phyloP scores from a whole-genome alignment of 2,329 filamentous ascomycete genomes.

The Paracoccidioides lutzii region DNA sequence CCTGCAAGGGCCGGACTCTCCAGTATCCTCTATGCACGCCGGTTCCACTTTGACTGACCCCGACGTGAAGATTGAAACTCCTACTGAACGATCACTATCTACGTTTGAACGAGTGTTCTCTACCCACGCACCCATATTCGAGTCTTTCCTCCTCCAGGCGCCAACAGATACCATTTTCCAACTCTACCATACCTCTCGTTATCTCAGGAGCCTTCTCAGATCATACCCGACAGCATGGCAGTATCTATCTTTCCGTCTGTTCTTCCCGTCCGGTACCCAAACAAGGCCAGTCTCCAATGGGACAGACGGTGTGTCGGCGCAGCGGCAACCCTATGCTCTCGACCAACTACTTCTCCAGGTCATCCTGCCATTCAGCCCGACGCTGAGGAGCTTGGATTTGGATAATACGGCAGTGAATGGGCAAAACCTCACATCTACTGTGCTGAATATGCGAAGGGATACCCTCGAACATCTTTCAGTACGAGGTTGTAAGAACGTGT shows the following conservation, averaged over 20 bases:
- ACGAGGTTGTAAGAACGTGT: slow-evolving; percentile 51
- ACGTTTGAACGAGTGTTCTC: slow-evolving; percentile 44
- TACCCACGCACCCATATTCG: slow-evolving; percentile 44
- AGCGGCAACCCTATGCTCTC: slow-evolving; percentile 44
- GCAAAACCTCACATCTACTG: slow-evolving; percentile 41
- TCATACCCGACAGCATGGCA: slow-evolving; percentile 49
- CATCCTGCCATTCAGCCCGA: slow-evolving; percentile 43
- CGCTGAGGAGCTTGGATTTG: slow-evolving; percentile 44
- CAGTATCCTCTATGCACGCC: neutral
- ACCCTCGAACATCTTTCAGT: slow-evolving; percentile 48
- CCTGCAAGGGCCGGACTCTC: neutral
- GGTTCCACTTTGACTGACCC: slow-evolving; percentile 15
- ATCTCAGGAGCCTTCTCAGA: slow-evolving; percentile 42
- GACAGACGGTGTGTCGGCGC: slow-evolving; percentile 20
- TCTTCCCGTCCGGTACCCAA: slow-evolving; percentile 28
- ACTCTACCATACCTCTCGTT: slow-evolving; percentile 45
- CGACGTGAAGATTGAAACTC: slow-evolving; percentile 13
- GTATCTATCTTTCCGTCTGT: slow-evolving; percentile 45
- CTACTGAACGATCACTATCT: slow-evolving; percentile 25
- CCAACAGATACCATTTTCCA: slow-evolving; percentile 44
- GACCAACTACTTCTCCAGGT: slow-evolving; percentile 45
- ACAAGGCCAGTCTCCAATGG: slow-evolving; percentile 21
- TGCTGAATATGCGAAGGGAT: slow-evolving; percentile 41
- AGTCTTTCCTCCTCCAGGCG: slow-evolving; percentile 45
- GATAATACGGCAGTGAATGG: slow-evolving; percentile 50